Percentiles rank a stretch among this genome's conserved stretches.
phyloP scores from a whole-genome alignment of 768 basidiomycete species.

The Pleurotus pulmonarius region DNA sequence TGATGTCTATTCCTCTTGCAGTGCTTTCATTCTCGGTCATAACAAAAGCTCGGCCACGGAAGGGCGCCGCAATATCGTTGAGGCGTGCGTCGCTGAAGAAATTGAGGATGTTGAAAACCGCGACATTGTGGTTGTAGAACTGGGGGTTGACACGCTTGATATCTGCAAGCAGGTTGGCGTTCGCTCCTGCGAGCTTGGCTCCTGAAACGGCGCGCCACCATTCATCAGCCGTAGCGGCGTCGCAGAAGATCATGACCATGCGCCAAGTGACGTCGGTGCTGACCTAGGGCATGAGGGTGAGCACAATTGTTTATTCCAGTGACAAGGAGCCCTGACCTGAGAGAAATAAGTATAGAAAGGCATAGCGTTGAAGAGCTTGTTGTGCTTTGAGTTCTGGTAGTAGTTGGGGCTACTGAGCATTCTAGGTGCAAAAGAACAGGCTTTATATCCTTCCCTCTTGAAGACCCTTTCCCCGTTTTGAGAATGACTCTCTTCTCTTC shows the following conservation, averaged over 20 bases:
- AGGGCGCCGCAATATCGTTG: background rate
- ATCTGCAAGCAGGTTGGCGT: background rate
- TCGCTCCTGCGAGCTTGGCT: background rate
- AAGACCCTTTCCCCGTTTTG: no score
- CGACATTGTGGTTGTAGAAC: background rate
- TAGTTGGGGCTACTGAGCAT: no score
- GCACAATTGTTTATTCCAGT: background rate
- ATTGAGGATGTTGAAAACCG: background rate
- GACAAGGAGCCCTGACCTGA: background rate
- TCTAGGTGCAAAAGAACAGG: no score
- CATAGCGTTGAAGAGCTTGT: background rate
- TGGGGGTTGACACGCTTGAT: background rate
- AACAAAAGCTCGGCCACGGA: background rate
- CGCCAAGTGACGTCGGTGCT: background rate
- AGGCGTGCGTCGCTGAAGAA: background rate
- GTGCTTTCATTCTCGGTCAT: background rate
- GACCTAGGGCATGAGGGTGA: background rate
- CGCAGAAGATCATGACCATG: background rate
- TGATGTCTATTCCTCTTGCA: background rate
- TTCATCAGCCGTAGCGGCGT: background rate
- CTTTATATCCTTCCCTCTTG: no score
- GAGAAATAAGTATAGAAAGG: background rate
- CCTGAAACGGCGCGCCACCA: background rate
- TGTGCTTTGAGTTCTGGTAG: no score
- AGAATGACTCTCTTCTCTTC: no score